These are phyloP conservation scores for Pinus tabuliformis DNA, from an alignment of 75 land plant genomes.

Conservation along the genomic window DNA sequence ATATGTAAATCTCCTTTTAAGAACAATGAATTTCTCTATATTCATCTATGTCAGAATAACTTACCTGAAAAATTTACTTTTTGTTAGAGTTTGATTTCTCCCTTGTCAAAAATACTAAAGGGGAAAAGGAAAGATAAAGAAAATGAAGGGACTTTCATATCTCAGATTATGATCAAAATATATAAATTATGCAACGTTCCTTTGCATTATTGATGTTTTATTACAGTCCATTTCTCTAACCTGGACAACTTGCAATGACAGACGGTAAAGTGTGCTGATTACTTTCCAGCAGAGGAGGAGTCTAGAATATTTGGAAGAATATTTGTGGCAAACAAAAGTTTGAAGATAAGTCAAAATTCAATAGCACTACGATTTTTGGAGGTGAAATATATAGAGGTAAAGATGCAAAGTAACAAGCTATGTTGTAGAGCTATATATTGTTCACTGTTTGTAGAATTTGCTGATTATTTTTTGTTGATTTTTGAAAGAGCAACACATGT, in stretches of 20 bases:
- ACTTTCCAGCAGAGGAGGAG: constrained; percentile 60
- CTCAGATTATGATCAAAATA: no score
- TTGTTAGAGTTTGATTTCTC: no score
- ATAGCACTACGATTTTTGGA: constrained; percentile 48
- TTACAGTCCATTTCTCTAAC: neutral
- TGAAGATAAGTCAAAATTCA: constrained; percentile 26
- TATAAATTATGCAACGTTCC: no score
- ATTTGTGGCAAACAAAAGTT: constrained; percentile 33
- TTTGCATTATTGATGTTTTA: no score
- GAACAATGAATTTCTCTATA: no score
- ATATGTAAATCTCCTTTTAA: neutral
- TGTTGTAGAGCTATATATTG: neutral
- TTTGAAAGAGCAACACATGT: no score
- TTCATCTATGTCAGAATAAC: no score
- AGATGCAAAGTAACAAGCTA: neutral
- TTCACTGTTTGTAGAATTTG: neutral
- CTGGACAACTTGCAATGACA: constrained; percentile 18
- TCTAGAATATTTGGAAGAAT: constrained; percentile 54
- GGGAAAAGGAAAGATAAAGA: no score
- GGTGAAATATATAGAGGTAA: constrained; percentile 58
- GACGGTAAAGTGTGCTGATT: constrained; percentile 64
- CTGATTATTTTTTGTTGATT: no score
- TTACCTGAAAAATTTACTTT: no score
- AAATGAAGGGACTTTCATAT: no score
- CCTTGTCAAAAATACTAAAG: no score